These are phyloP conservation scores for Scheffersomyces titani DNA, from an alignment of 1,139 yeast genomes.

Conservation along the genomic window DNA sequence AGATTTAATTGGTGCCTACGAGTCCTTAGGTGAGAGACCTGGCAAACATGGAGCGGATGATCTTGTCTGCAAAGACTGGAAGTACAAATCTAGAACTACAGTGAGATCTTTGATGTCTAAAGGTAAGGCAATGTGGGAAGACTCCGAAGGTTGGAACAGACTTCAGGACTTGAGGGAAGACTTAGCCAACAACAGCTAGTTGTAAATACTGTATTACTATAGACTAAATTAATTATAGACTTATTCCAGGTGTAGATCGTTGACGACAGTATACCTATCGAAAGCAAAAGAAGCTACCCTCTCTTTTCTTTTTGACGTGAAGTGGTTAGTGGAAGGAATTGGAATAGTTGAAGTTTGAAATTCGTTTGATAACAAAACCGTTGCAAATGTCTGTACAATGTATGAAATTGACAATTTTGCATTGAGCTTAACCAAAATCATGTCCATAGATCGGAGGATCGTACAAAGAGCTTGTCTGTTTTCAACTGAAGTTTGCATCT, in stretches of 20 bases:
- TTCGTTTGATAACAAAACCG: neutral
- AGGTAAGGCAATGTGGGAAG: conserved; percentile 82
- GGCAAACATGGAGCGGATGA: conserved; percentile 87
- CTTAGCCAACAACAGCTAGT: conserved; percentile 12
- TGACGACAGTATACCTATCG: conserved; percentile 29
- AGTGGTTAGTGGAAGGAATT: neutral
- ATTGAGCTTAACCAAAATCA: neutral
- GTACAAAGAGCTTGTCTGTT: neutral
- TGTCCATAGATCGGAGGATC: neutral
- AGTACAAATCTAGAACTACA: conserved; percentile 73
- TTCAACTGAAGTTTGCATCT: neutral
- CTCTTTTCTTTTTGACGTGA: conserved; percentile 6
- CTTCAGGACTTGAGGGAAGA: conserved; percentile 57
- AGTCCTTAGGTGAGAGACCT: conserved; percentile 79
- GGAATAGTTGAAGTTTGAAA: neutral
- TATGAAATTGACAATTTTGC: neutral
- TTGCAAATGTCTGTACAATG: neutral
- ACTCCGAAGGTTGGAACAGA: conserved; percentile 72
- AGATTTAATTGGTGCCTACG: conserved; percentile 86
- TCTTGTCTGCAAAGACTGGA: conserved; percentile 89
- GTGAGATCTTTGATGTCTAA: conserved; percentile 76
- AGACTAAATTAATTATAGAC: neutral
- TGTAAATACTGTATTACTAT: conserved; percentile 6
- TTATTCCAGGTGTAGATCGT: conserved; percentile 15
- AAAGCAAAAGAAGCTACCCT: conserved; percentile 30